These are phyloP conservation scores for Rhexocercosporidium sp. DNA, from an alignment of 2,329 filamentous ascomycete genomes.

Conservation along the genomic window DNA sequence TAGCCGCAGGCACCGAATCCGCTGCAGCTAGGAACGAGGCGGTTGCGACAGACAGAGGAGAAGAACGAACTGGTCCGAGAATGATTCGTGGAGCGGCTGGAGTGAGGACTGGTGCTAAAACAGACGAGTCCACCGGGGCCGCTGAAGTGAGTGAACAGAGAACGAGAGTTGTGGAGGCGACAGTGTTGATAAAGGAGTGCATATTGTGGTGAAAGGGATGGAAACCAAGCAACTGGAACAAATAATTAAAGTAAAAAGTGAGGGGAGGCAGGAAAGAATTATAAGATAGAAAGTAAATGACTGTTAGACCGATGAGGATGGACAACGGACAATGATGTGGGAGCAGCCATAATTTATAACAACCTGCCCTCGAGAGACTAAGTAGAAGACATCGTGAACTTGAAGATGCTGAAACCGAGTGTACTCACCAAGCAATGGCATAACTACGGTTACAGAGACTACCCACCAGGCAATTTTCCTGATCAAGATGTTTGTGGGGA, in stretches of 20 bases:
- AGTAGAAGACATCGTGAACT: background rate
- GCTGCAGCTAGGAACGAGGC: background rate
- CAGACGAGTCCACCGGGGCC: background rate
- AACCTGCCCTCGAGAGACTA: background rate
- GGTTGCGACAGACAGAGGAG: background rate
- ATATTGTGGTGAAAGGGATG: background rate
- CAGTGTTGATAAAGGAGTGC: background rate
- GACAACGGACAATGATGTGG: background rate
- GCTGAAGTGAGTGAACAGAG: background rate
- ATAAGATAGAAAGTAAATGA: background rate
- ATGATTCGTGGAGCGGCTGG: background rate
- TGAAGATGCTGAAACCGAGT: background rate
- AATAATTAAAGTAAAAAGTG: background rate
- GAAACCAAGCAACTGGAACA: background rate
- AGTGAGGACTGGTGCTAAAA: background rate
- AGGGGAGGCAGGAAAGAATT: background rate
- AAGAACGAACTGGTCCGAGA: background rate
- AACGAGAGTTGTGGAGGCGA: slow-evolving; percentile 1
- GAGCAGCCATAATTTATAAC: background rate
- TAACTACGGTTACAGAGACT: background rate
- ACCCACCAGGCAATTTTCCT: background rate
- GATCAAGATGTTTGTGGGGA: background rate
- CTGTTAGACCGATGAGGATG: slow-evolving; percentile 4
- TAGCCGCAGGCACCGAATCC: background rate
- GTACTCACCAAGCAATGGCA: background rate